A percentile compares a stretch with the other conserved stretches of the same genome.
These are phyloP conservation scores for Truncatella angustata DNA, from an alignment of 2,329 filamentous ascomycete species.

Conservation along the genomic window DNA sequence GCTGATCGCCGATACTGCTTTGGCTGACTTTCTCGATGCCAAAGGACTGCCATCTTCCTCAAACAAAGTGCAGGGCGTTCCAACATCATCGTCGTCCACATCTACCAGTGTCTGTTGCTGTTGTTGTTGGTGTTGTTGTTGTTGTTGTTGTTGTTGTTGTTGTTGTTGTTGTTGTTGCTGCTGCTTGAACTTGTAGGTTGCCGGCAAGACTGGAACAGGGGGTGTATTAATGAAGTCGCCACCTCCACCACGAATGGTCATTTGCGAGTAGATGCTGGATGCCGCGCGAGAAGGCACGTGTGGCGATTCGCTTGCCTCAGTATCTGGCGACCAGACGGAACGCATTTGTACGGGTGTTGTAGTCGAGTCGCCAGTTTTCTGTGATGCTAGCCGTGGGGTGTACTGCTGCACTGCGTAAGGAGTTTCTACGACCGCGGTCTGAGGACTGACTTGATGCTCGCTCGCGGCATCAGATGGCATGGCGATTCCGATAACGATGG, in stretches of 20 bases:
- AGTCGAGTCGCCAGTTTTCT: constrained; percentile 18
- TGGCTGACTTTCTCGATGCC: constrained; percentile 36
- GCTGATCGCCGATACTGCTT: constrained; percentile 33
- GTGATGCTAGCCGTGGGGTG: constrained; percentile 17
- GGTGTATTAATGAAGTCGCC: constrained; percentile 41
- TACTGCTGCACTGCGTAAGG: constrained; percentile 32
- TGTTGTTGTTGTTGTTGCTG: constrained; percentile 19
- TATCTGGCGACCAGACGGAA: constrained; percentile 62
- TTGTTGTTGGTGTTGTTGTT: no score
- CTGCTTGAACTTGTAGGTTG: constrained; percentile 36
- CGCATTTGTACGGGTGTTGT: constrained; percentile 35
- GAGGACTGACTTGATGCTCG: constrained; percentile 49
- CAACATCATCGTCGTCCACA: constrained; percentile 39
- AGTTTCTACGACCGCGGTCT: constrained; percentile 43
- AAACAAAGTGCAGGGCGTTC: constrained; percentile 64
- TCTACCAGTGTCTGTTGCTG: constrained; percentile 33
- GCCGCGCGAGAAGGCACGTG: constrained; percentile 41
- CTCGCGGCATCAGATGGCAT: constrained; percentile 53
- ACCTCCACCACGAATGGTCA: constrained; percentile 34
- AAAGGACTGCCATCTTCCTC: constrained; percentile 62
- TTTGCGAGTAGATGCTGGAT: constrained; percentile 63
- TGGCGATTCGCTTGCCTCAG: constrained; percentile 47
- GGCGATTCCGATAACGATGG: constrained; percentile 70
- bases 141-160: no score
- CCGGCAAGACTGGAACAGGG: constrained; percentile 60